These are phyloP conservation scores for Zalaria sp. DNA, from an alignment of 2,329 filamentous ascomycete species.

Conservation along the genomic window DNA sequence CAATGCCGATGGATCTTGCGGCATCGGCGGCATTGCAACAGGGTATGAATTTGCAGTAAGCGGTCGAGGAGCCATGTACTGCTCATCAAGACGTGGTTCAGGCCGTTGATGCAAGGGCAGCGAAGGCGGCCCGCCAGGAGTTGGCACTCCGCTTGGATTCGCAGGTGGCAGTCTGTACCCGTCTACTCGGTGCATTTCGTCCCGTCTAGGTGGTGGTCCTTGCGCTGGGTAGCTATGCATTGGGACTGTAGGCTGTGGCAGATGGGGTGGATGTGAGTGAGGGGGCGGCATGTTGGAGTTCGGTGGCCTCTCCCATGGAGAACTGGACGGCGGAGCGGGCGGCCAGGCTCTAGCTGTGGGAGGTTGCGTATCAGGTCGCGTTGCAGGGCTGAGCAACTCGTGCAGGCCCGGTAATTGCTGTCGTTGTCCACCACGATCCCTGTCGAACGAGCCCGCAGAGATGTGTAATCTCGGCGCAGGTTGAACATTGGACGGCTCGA, in stretches of 20 bases:
- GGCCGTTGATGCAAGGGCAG: neutral
- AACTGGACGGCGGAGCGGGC: neutral
- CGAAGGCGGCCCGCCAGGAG: too few species aligned
- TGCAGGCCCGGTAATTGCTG: conserved; percentile 5
- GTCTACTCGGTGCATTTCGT: neutral
- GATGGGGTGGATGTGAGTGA: neutral
- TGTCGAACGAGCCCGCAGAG: neutral
- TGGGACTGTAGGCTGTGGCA: neutral
- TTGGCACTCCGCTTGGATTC: neutral
- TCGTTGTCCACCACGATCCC: neutral
- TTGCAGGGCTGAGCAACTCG: conserved; percentile 3
- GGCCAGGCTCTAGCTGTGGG: conserved; percentile 1
- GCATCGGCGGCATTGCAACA: neutral
- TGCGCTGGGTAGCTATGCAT: neutral
- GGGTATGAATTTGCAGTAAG: neutral
- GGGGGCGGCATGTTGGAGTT: neutral
- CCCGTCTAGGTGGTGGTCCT: neutral
- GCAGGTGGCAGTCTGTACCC: neutral
- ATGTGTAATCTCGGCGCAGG: neutral
- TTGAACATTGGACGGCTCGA: neutral
- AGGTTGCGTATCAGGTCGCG: conserved; percentile 1
- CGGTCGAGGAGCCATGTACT: neutral
- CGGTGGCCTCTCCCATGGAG: neutral
- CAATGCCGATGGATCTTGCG: neutral
- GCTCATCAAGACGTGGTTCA: neutral